phyloP scores from a whole-genome alignment of 1,284 basidiomycete species.

The Singerocomus inundabilis region DNA sequence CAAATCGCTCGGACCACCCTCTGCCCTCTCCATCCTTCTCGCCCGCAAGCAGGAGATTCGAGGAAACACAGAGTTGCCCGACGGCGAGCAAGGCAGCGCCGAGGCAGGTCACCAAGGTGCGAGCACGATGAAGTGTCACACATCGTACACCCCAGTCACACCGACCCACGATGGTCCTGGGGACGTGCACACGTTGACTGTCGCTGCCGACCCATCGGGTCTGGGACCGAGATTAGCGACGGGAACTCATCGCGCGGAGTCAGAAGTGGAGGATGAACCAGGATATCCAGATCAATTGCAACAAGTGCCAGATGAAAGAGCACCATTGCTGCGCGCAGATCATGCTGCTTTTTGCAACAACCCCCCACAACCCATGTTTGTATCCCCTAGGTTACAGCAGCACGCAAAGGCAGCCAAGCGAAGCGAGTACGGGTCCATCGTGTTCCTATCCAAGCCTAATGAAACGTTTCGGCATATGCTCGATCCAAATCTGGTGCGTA shows the following conservation, averaged over 20 bases:
- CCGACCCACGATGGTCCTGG: slow-evolving; percentile 22
- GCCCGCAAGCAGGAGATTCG: slow-evolving; percentile 27
- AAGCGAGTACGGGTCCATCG: slow-evolving; percentile 15
- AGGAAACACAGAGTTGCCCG: not conserved
- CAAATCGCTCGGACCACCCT: slow-evolving; percentile 33
- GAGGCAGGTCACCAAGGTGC: not conserved
- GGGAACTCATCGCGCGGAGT: not conserved
- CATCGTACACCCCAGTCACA: slow-evolving; percentile 19
- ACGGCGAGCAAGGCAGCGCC: slow-evolving; percentile 1
- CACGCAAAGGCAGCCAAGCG: slow-evolving; percentile 7
- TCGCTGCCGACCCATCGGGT: not conserved
- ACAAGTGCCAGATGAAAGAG: slow-evolving; percentile 16
- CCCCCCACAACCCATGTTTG: not conserved
- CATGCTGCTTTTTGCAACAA: slow-evolving; percentile 5
- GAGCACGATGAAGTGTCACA: slow-evolving; percentile 1
- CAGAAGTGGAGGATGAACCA: not conserved
- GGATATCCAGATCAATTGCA: slow-evolving; percentile 1
- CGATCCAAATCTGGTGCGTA: slow-evolving; percentile 30
- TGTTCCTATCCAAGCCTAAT: slow-evolving; percentile 9
- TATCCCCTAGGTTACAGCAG: slow-evolving; percentile 9
- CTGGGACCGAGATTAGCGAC: not conserved
- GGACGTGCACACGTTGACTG: slow-evolving; percentile 7
- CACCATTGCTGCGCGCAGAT: slow-evolving; percentile 20
- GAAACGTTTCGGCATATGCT: slow-evolving; percentile 10
- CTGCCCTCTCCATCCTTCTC: slow-evolving; percentile 42